phyloP scores from a whole-genome alignment of 2,329 filamentous ascomycete genomes.

The Colletotrichum lini region DNA sequence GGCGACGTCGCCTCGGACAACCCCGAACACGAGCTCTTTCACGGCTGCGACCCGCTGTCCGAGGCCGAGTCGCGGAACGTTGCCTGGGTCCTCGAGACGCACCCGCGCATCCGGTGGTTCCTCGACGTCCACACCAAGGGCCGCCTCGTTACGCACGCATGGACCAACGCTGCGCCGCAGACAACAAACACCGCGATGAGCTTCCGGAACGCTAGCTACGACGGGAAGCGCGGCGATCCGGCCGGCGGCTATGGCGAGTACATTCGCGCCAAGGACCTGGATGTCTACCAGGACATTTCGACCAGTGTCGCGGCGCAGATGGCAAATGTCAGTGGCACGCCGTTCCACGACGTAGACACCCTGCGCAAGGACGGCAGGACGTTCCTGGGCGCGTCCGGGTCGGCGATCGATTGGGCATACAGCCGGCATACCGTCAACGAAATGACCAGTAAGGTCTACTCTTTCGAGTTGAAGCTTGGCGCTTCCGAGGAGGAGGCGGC shows the following conservation, averaged over 20 bases:
- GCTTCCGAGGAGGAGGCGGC: no score
- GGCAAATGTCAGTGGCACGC: constrained; percentile 51
- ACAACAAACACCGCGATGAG: no score
- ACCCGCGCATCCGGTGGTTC: constrained; percentile 67
- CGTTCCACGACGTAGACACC: constrained; percentile 55
- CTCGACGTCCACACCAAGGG: constrained; percentile 70
- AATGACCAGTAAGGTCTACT: constrained; percentile 55
- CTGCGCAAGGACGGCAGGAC: constrained; percentile 57
- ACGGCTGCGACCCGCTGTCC: constrained; percentile 65
- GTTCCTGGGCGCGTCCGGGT: constrained; percentile 50
- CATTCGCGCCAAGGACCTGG: constrained; percentile 52
- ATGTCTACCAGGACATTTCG: constrained; percentile 50
- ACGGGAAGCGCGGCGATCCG: constrained; percentile 45
- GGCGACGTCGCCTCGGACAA: constrained; percentile 47
- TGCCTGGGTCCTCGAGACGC: constrained; percentile 64
- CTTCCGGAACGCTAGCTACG: no score
- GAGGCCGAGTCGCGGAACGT: constrained; percentile 70
- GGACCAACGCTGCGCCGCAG: constrained; percentile 54
- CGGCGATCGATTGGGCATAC: constrained; percentile 62
- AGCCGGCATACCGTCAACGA: constrained; percentile 56
- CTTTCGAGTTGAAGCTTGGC: no score
- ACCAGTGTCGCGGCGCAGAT: constrained; percentile 55
- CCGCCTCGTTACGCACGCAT: constrained; percentile 67
- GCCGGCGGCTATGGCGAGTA: constrained; percentile 61
- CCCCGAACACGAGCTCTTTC: constrained; percentile 64